Conservation (phyloP, 495 filamentous ascomycete species). For the Penicillium coprophilum region DNA sequence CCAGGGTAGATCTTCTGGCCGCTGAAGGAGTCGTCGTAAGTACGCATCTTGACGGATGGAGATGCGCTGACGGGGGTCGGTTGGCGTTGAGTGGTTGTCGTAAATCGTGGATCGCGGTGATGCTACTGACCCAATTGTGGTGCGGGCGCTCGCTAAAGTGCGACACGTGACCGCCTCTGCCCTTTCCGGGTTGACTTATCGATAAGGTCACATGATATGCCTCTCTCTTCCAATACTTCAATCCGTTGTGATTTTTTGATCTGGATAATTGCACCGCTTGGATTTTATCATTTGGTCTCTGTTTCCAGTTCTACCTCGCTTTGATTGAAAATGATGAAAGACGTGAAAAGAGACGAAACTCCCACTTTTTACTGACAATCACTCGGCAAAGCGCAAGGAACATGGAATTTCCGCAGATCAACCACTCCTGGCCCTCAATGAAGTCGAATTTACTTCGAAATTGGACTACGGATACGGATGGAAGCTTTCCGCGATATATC, state of each 20-base stretch:
- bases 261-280: neutral
- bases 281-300: too few species aligned
- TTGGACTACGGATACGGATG: neutral
- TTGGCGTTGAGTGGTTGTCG: conserved; percentile 54
- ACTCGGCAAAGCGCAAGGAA: neutral
- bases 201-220: conserved; percentile 12
- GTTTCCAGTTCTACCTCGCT: neutral
- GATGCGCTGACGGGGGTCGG: conserved; percentile 51
- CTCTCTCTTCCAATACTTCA: neutral
- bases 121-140: conserved; percentile 48
- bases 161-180: conserved; percentile 46
- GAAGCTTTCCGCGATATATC: neutral
- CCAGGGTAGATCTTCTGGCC: conserved; percentile 98
- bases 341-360: neutral
- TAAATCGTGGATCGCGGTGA: conserved; percentile 46
- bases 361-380: neutral
- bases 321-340: neutral
- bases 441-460: neutral
- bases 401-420: neutral
- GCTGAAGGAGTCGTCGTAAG: conserved; percentile 98
- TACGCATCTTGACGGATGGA: conserved; percentile 78
- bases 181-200: conserved; percentile 33
- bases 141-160: conserved; percentile 51
- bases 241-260: neutral
- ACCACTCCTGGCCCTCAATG: neutral